Base-by-base conservation (phyloP, 2,329 filamentous ascomycete genomes). In the Fusarium aywerte region DNA sequence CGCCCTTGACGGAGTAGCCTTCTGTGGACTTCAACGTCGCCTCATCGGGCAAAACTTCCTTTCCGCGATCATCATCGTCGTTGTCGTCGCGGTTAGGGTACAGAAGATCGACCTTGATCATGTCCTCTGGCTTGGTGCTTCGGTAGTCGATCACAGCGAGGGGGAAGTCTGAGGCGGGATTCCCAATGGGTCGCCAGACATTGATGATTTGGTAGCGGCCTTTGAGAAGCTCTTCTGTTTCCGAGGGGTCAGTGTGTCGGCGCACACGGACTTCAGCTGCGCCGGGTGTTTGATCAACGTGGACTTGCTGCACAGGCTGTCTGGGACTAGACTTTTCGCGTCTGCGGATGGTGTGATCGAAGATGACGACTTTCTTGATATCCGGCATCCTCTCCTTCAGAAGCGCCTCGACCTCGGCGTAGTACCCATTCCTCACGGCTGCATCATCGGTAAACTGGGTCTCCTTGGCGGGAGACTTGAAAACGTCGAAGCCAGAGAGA, bases 271-370 rank as follows among this genome's bases (percentile, higher is more conserved):
- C 82, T 60, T 83, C 86, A 1, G 88, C 88, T 0, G 90, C 89
- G 0, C 72, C 76, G 0, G 89, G 85, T 0, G 90, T 91, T 77
- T 92, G 90, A 72, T 92, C 90, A 15, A 92, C 88, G 64, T 92
- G 90, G 1, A 92, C 88, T 68, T 87, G 85, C 74, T 90, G 87
- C 0, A 92, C 89, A 0, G 90, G 90, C 65, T 87, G 85, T 7
- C 90, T 83, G 0, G 87, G 82, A 0, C 87, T 80, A 2, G 79
- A 75, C n/a, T 85, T 83, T 3, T 80, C 76, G 20, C 84, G 79
- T 8, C 85, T 80, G 3, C 90, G 84, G 68, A 92, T 89, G 0
- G 90, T 92, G 75, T 92, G 90, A 76, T 92, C 90, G 74, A 92
- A 92, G 59, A 92, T 89, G 60, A 88, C 83, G 12, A 92, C 83